phyloP scores from a whole-genome alignment of 1,139 yeast species.

The Dujonia santamariae region DNA sequence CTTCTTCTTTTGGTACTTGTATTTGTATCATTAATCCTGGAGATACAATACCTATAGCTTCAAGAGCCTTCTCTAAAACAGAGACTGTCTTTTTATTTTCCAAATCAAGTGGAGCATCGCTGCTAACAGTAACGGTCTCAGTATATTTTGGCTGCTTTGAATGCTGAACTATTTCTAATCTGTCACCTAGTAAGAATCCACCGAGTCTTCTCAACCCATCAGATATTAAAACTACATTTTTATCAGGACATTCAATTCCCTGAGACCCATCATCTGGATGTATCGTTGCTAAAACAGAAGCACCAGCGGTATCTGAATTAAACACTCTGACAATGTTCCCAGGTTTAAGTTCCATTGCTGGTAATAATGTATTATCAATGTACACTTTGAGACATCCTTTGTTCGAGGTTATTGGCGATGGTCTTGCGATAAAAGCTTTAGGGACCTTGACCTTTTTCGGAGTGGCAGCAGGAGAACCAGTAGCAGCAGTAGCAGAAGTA shows the following conservation, averaged over 20 bases:
- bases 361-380: conserved; percentile 50
- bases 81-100: conserved; percentile 7
- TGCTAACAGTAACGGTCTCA: conserved; percentile 16
- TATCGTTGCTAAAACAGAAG: conserved; percentile 46
- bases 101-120: conserved; percentile 4
- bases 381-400: conserved; percentile 41
- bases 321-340: conserved; percentile 56
- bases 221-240: conserved; percentile 57
- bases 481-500: conserved; percentile 13
- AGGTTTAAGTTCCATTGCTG: conserved; percentile 48
- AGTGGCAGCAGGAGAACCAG: conserved; percentile 12
- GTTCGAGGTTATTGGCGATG: conserved; percentile 30
- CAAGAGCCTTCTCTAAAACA: conserved; percentile 36
- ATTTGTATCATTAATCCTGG: conserved; percentile 44
- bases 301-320: conserved; percentile 42
- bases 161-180: conserved; percentile 50
- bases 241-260: conserved; percentile 24
- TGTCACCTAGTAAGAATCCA: conserved; percentile 70
- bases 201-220: conserved; percentile 46
- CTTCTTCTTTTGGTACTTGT: conserved; percentile 2
- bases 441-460: conserved; percentile 46
- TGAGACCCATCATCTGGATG: conserved; percentile 35
- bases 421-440: conserved; percentile 56
- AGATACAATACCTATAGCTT: conserved; percentile 51
- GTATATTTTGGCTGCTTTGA: conserved; percentile 53